A percentile compares a stretch with the other conserved stretches of the same genome.
Conservation (phyloP, 169 alveolate genomes). For the Plasmodium relictum region DNA sequence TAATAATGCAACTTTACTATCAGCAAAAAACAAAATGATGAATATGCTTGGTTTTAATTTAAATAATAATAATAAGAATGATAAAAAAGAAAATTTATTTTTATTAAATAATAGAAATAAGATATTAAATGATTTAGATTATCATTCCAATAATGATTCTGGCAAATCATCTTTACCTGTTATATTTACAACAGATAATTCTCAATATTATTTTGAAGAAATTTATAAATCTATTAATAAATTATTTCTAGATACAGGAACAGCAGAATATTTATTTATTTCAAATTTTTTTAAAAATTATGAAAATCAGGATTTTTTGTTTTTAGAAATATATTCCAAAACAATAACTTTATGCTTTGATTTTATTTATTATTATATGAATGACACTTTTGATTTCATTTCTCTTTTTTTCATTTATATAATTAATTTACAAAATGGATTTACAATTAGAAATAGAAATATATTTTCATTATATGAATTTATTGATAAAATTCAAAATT, state of each 20-base stretch:
- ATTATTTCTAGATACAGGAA: conserved; percentile 81
- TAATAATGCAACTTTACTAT: not conserved
- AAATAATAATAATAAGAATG: not conserved
- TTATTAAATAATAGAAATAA: conserved; percentile 18
- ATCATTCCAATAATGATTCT: not conserved
- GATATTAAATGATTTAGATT: conserved; percentile 31
- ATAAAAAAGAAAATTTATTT: conserved; percentile 35
- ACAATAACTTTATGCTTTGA: conserved; percentile 46
- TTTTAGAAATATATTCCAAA: conserved; percentile 45
- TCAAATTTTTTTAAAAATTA: conserved; percentile 74
- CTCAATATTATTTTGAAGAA: conserved; percentile 74
- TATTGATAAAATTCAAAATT: conserved; percentile 26
- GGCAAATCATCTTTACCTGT: not conserved
- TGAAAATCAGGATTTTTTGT: conserved; percentile 49
- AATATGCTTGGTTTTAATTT: conserved; percentile 47
- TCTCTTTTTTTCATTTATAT: conserved; percentile 47
- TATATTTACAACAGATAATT: conserved; percentile 20
- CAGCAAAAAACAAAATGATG: conserved; percentile 70
- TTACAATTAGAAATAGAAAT: conserved; percentile 9
- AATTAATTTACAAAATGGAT: conserved; percentile 25
- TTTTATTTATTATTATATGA: conserved; percentile 30
- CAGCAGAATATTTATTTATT: conserved; percentile 80
- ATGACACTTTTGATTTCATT: conserved; percentile 35
- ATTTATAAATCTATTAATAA: conserved; percentile 81
- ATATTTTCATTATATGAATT: conserved; percentile 24